These are phyloP conservation scores for Gonapodya sp. DNA, from an alignment of 192 early-diverging fungal species.

Conservation along the genomic window DNA sequence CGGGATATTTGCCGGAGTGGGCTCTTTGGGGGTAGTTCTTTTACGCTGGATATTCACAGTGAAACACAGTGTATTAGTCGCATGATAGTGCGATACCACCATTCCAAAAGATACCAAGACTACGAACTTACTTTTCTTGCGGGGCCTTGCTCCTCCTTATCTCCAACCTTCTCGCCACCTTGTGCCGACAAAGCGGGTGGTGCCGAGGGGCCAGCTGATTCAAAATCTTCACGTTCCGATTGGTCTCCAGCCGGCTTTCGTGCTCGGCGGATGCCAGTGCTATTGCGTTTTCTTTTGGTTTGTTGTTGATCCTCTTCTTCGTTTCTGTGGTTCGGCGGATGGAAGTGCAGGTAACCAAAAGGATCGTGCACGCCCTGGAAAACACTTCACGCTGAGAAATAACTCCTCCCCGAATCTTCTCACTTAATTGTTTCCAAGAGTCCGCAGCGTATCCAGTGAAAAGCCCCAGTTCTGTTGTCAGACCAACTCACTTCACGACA, in stretches of 20 bases:
- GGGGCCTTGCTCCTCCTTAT: background rate
- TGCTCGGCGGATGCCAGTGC: background rate
- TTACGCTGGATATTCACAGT: too few species aligned
- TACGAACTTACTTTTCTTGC: background rate
- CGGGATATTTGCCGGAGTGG: too few species aligned
- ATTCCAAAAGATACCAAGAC: too few species aligned
- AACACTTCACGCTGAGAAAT: background rate
- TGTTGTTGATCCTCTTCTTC: background rate
- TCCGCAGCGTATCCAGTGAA: background rate
- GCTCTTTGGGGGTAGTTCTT: too few species aligned
- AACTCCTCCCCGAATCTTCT: too few species aligned
- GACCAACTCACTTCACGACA: background rate
- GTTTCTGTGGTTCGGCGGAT: background rate
- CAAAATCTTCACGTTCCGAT: background rate
- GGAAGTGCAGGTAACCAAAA: too few species aligned
- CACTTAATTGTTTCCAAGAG: too few species aligned
- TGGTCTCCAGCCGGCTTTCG: background rate
- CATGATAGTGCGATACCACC: too few species aligned
- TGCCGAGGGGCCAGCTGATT: background rate
- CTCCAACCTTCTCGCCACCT: background rate
- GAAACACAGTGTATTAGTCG: too few species aligned
- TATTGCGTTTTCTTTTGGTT: background rate
- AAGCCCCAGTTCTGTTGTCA: background rate
- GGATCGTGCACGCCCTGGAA: background rate
- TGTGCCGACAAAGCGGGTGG: background rate